These are phyloP conservation scores for Hawksworthiomyces lignivorus DNA, from an alignment of 2,329 filamentous ascomycete species.

Conservation along the genomic window DNA sequence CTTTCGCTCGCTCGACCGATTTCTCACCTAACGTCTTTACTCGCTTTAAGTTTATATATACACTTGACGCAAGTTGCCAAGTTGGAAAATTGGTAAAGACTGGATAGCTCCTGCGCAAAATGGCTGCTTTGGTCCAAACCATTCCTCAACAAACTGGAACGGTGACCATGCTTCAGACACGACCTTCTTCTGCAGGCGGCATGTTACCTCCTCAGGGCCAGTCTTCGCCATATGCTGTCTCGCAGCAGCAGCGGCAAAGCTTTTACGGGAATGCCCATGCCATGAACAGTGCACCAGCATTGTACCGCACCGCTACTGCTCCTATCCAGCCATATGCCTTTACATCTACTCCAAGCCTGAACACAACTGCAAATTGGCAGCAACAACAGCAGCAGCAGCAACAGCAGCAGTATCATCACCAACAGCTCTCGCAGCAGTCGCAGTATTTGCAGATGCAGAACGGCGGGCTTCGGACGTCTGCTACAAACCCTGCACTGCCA, in stretches of 20 bases:
- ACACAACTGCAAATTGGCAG: constrained; percentile 27
- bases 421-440: neutral
- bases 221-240: constrained; percentile 41
- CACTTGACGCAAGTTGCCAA: too few species aligned
- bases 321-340: constrained; percentile 73
- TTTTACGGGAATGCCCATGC: constrained; percentile 44
- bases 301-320: constrained; percentile 47
- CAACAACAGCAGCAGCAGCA: constrained; percentile 6
- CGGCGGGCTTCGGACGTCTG: constrained; percentile 37
- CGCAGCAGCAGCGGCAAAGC: constrained; percentile 40
- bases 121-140: constrained; percentile 80
- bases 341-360: constrained; percentile 59
- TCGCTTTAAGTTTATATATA: too few species aligned
- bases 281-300: constrained; percentile 29
- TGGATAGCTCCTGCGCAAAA: constrained; percentile 46
- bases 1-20: too few species aligned
- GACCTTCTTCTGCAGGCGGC: constrained; percentile 56
- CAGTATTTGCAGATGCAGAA: constrained; percentile 10
- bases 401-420: neutral
- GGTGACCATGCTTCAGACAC: constrained; percentile 67
- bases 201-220: constrained; percentile 49
- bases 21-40: too few species aligned
- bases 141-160: constrained; percentile 69
- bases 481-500: constrained; percentile 36
- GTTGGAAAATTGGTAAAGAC: too few species aligned